Evolutionary conservation across 768 basidiomycete species (phyloP).

Genomic region (Russula foetens): DNA sequence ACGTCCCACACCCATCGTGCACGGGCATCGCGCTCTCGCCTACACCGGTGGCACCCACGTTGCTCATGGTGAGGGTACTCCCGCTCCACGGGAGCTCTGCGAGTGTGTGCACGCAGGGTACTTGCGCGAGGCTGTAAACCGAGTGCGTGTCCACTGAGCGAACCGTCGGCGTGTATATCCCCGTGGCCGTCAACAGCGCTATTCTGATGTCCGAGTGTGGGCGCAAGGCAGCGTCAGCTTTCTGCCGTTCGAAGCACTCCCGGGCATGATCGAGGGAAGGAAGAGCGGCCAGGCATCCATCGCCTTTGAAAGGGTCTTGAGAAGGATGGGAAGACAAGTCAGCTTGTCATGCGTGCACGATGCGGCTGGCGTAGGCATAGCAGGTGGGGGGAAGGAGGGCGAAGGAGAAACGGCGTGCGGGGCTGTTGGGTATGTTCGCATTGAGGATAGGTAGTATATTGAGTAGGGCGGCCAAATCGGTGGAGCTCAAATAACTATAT

Average conservation of each 20-base stretch:
- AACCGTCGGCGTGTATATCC: slow-evolving; percentile 76
- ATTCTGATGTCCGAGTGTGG: slow-evolving; percentile 67
- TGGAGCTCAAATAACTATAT: slow-evolving; percentile 57
- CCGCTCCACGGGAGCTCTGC: slow-evolving; percentile 68
- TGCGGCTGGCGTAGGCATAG: slow-evolving; percentile 38
- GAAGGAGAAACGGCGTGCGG: slow-evolving; percentile 31
- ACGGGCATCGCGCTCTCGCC: too few relatives aligned
- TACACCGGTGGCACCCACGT: too few relatives aligned
- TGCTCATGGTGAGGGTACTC: slow-evolving; percentile 75
- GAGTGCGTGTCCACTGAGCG: slow-evolving; percentile 43
- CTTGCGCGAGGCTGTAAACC: slow-evolving; percentile 55
- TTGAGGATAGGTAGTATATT: slow-evolving; percentile 56
- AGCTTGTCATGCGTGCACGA: slow-evolving; percentile 53
- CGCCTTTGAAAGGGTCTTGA: slow-evolving; percentile 72
- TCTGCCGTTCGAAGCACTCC: background rate
- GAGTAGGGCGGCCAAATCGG: slow-evolving; percentile 68
- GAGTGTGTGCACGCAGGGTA: slow-evolving; percentile 53
- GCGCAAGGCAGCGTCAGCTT: slow-evolving; percentile 67
- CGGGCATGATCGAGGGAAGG: slow-evolving; percentile 59
- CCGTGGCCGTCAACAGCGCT: slow-evolving; percentile 73
- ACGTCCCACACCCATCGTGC: too few relatives aligned
- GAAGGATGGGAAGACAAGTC: slow-evolving; percentile 75
- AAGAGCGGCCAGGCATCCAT: slow-evolving; percentile 85
- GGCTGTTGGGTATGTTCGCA: slow-evolving; percentile 52
- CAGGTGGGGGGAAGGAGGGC: slow-evolving; percentile 33